Conservation (phyloP, 352 stramenopile species). For the Heterotrichella gracilis region DNA sequence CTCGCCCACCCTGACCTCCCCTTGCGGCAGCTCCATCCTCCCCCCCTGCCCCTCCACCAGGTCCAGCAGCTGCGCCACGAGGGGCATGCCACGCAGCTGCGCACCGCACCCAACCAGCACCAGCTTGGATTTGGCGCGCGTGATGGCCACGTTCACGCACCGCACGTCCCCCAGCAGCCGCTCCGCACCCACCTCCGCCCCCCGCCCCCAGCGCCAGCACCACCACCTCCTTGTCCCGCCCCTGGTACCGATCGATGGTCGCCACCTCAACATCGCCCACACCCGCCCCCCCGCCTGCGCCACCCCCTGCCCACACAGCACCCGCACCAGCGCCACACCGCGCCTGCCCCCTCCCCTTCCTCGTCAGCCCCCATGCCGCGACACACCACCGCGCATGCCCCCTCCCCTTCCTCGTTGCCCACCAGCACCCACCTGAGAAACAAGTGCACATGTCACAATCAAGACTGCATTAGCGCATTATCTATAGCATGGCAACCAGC, state of each 20-base stretch:
- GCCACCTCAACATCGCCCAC: not conserved
- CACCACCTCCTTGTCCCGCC: constrained; percentile 64
- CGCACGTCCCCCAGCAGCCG: constrained; percentile 40
- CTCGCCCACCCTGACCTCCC: no score
- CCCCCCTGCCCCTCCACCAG: no score
- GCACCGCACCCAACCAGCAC: constrained; percentile 33
- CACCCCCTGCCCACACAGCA: no score
- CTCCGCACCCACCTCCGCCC: constrained; percentile 32
- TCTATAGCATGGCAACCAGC: no score
- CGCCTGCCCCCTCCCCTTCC: no score
- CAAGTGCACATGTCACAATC: no score
- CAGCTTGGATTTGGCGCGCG: constrained; percentile 42
- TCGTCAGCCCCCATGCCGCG: not conserved
- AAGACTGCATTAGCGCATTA: no score
- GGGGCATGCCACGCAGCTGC: no score
- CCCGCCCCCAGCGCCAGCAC: constrained; percentile 62
- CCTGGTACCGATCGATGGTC: constrained; percentile 71
- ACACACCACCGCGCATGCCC: not conserved
- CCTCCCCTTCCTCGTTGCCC: not conserved
- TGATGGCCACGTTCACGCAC: constrained; percentile 44
- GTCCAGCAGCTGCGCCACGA: no score
- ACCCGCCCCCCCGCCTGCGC: no score
- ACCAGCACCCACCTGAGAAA: constrained; percentile 39
- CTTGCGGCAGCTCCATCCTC: no score
- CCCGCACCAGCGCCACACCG: no score